Conservation (phyloP, 2,329 filamentous ascomycete genomes). For the Exserohilum rostratum region DNA sequence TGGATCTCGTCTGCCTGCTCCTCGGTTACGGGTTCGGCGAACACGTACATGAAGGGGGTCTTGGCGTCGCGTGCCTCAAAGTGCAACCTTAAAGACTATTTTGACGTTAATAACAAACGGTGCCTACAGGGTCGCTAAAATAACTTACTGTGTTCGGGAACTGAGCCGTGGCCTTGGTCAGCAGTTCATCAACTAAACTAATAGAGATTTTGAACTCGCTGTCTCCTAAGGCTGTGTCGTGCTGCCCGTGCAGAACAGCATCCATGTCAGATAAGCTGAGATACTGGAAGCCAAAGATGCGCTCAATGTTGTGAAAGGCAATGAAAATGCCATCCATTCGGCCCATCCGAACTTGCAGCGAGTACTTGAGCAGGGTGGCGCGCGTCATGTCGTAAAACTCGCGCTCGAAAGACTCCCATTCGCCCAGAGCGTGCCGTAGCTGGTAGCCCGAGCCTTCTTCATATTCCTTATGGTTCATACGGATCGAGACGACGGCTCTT, state of each 20-base stretch:
- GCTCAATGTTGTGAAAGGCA: conserved; percentile 91
- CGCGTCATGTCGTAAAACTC: conserved; percentile 98
- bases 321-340: conserved; percentile 99
- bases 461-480: conserved; percentile 79
- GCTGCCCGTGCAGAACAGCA: conserved; percentile 79
- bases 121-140: not conserved
- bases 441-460: conserved; percentile 84
- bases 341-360: conserved; percentile 93
- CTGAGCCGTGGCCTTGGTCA: conserved; percentile 74
- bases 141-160: conserved; percentile 68
- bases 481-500: conserved; percentile 85
- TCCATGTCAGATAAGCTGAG: conserved; percentile 88
- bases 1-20: conserved; percentile 78
- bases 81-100: conserved; percentile 73
- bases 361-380: conserved; percentile 94
- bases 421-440: conserved; percentile 74
- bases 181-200: conserved; percentile 75
- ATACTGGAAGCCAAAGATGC: conserved; percentile 98
- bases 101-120: conserved; percentile 10
- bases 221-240: conserved; percentile 71
- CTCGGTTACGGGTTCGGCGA: conserved; percentile 81
- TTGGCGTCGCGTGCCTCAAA: conserved; percentile 73
- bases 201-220: conserved; percentile 85
- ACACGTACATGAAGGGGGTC: conserved; percentile 81
- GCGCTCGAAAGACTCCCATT: conserved; percentile 90